These are phyloP conservation scores for Acorus calamus DNA, from an alignment of 106 monocot species.

Conservation along the genomic window DNA sequence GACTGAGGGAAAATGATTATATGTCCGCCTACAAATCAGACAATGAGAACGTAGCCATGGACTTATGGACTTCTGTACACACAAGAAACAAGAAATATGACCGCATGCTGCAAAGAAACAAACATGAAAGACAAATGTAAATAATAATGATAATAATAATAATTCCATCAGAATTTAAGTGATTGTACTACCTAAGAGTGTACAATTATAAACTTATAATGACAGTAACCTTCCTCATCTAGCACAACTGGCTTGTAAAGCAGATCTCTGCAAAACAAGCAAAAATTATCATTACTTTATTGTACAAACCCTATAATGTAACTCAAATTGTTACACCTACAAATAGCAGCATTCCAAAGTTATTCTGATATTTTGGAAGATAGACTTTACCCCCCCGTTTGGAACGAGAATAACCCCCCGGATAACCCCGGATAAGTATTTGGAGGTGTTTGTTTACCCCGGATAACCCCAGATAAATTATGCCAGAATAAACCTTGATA, in stretches of 20 bases:
- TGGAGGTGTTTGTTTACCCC: no score
- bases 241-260: conserved; percentile 64
- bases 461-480: no score
- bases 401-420: no score
- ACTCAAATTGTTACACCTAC: not conserved
- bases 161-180: no score
- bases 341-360: not conserved
- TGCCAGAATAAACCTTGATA: no score
- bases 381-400: no score
- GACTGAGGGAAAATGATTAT: conserved; percentile 69
- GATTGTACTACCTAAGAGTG: no score
- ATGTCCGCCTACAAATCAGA: conserved; percentile 57
- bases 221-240: conserved; percentile 25
- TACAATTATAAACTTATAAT: conserved; percentile 1
- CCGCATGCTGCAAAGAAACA: conserved; percentile 64
- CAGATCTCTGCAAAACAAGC: conserved; percentile 43
- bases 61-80: conserved; percentile 72
- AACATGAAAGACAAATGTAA: not conserved
- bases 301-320: not conserved
- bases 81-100: conserved; percentile 93
- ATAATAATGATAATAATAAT: not conserved
- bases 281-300: not conserved
- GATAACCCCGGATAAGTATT: no score
- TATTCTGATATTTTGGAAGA: no score
- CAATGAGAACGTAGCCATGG: conserved; percentile 42